Evolutionary conservation across 83 land plant species (phyloP).

Genomic region (Isoetes engelmannii): DNA sequence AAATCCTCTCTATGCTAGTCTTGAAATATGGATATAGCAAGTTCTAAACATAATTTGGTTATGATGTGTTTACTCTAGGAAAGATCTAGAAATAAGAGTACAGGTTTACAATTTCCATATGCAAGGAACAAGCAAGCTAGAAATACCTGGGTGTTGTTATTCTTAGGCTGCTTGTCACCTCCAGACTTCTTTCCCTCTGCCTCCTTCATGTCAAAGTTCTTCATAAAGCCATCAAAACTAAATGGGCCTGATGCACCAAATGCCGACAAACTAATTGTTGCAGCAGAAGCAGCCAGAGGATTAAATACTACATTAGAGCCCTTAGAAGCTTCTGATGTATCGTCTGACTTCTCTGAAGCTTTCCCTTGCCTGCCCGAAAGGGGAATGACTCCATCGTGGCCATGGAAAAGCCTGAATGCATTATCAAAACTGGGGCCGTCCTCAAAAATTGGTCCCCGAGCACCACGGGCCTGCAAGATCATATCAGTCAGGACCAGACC

Average conservation of each 20-base stretch:
- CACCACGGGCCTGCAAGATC: conserved; percentile 47
- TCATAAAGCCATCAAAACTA: conserved; percentile 74
- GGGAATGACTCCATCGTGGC: conserved; percentile 88
- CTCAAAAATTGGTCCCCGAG: conserved; percentile 95
- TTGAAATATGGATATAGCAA: too few relatives aligned
- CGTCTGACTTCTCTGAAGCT: neutral
- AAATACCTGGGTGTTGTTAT: neutral
- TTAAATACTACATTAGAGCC: conserved; percentile 43
- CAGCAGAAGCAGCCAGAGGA: conserved; percentile 93
- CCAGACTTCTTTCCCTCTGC: conserved; percentile 5
- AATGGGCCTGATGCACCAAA: conserved; percentile 85
- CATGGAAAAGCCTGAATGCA: conserved; percentile 92
- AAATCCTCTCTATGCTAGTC: too few relatives aligned
- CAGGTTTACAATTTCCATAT: too few relatives aligned
- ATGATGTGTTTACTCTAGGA: too few relatives aligned
- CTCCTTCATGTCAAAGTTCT: conserved; percentile 35
- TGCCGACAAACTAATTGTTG: conserved; percentile 88
- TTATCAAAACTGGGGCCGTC: conserved; percentile 98
- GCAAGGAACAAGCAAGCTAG: too few relatives aligned
- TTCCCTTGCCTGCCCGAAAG: conserved; percentile 37
- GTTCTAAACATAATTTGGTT: too few relatives aligned
- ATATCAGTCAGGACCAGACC: neutral
- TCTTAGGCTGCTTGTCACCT: conserved; percentile 24
- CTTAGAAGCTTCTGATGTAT: conserved; percentile 26
- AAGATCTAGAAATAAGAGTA: too few relatives aligned